Conservation (phyloP, 768 basidiomycete genomes). For the Mycena metata region DNA sequence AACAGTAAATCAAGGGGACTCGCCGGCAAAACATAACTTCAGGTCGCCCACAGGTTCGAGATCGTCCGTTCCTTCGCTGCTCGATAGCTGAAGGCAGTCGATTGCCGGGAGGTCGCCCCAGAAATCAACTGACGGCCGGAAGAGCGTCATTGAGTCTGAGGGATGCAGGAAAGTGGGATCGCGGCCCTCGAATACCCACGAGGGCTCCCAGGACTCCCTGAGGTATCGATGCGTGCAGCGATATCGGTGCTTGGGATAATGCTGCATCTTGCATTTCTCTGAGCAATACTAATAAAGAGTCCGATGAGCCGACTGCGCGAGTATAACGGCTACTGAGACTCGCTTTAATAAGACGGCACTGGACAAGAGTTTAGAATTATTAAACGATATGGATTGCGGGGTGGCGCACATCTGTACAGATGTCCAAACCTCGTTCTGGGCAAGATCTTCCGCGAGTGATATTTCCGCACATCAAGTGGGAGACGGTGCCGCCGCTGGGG, state of each 20-base stretch:
- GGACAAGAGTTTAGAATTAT: conserved; percentile 17
- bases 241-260: conserved; percentile 48
- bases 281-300: conserved; percentile 48
- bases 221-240: conserved; percentile 47
- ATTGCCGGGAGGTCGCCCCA: conserved; percentile 48
- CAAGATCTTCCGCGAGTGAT: conserved; percentile 29
- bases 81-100: conserved; percentile 44
- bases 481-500: conserved; percentile 41
- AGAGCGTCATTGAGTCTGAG: conserved; percentile 24
- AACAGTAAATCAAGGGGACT: conserved; percentile 2
- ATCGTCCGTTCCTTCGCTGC: conserved; percentile 40
- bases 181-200: conserved; percentile 46
- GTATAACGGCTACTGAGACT: background rate
- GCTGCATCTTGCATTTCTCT: conserved; percentile 47
- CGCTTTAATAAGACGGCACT: conserved; percentile 49
- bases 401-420: conserved; percentile 42
- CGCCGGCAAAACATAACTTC: conserved; percentile 48
- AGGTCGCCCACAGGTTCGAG: conserved; percentile 31
- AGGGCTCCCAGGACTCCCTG: conserved; percentile 46
- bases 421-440: conserved; percentile 37
- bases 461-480: conserved; percentile 46
- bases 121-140: conserved; percentile 34
- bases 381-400: conserved; percentile 29
- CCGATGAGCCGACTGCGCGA: background rate
- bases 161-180: conserved; percentile 41